Conservation (phyloP, 2,329 filamentous ascomycete species). For the Sporothrix pallida region DNA sequence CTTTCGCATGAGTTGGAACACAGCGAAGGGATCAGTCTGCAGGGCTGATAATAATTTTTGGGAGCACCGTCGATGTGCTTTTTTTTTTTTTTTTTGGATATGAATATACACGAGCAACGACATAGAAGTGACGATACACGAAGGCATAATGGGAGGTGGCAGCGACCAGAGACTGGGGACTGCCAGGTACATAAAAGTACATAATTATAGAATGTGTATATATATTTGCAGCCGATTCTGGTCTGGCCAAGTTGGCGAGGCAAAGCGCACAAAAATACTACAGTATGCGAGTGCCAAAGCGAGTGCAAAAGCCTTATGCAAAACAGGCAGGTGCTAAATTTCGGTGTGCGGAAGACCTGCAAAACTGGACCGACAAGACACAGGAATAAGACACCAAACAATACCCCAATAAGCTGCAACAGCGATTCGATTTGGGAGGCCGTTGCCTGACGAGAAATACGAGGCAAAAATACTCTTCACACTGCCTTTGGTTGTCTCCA, state of each 20-base stretch:
- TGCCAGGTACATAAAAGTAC: background rate
- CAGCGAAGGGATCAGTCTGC: background rate
- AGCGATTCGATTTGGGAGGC: background rate
- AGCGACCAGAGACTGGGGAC: background rate
- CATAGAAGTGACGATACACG: constrained; percentile 15
- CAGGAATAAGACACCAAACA: background rate
- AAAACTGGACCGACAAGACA: background rate
- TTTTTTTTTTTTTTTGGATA: background rate
- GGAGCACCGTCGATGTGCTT: background rate
- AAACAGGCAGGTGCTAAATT: background rate
- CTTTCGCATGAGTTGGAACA: background rate
- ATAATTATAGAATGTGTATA: no score
- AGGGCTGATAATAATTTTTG: background rate
- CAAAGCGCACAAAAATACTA: background rate
- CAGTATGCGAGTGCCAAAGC: no score
- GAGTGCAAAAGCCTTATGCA: background rate
- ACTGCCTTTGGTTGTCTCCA: background rate
- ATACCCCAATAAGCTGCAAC: background rate
- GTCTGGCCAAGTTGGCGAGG: background rate
- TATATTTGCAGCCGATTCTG: background rate
- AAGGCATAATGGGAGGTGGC: constrained; percentile 19
- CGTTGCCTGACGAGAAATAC: background rate
- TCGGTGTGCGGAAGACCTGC: background rate
- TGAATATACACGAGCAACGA: constrained; percentile 26
- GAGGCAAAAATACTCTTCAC: background rate